Evolutionary conservation across 441 rosid genomes (phyloP).

Genomic region (Daphne laureola): DNA sequence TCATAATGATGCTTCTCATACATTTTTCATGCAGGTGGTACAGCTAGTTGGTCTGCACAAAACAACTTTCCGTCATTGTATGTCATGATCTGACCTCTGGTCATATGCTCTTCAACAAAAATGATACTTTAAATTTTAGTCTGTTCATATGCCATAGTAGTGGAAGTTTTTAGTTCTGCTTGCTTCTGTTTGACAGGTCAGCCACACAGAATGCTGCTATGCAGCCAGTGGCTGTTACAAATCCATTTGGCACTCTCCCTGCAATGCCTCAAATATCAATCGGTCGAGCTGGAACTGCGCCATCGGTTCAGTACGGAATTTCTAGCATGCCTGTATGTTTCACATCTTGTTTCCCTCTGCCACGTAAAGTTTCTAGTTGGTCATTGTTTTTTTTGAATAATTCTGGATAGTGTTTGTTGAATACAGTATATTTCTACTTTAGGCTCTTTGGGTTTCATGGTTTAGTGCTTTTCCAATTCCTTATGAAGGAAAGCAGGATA

Average conservation of each 20-base stretch:
- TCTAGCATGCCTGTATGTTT: conserved; percentile 82
- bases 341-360: conserved; percentile 13
- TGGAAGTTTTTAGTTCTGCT: background rate
- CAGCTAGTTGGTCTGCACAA: conserved; percentile 43
- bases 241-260: conserved; percentile 93
- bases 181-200: conserved; percentile 37
- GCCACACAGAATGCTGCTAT: conserved; percentile 34
- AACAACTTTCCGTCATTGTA: conserved; percentile 48
- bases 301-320: conserved; percentile 90
- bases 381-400: background rate
- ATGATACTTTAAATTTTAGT: background rate
- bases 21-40: conserved; percentile 27
- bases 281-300: conserved; percentile 65
- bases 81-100: conserved; percentile 17
- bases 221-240: conserved; percentile 52
- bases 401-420: background rate
- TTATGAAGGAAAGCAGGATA: conserved; percentile 1
- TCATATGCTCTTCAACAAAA: background rate
- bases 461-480: background rate
- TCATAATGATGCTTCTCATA: conserved; percentile 13
- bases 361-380: background rate
- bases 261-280: conserved; percentile 87
- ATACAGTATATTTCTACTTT: conserved; percentile 4
- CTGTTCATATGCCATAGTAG: conserved; percentile 2
- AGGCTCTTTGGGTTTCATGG: background rate